Percentiles rank a stretch among this genome's conserved stretches.
phyloP scores from a whole-genome alignment of 208 protist genomes.

The Endotrypanum monterogeii region DNA sequence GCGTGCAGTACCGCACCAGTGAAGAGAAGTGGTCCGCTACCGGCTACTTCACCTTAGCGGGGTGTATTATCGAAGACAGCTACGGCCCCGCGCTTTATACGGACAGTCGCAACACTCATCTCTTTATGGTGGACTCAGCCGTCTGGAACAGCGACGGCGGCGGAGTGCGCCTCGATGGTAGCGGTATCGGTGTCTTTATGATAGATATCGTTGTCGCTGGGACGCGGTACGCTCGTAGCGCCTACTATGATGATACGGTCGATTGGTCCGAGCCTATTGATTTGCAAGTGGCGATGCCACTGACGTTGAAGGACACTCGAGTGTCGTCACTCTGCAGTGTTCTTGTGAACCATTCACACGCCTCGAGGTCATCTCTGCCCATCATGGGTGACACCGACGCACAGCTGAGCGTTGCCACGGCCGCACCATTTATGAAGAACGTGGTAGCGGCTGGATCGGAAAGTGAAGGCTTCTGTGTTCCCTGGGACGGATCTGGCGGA shows the following conservation, averaged over 20 bases:
- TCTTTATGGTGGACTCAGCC: constrained; percentile 37
- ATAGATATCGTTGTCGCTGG: constrained; percentile 32
- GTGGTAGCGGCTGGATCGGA: constrained; percentile 39
- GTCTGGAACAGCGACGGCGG: constrained; percentile 43
- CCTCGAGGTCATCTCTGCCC: not conserved
- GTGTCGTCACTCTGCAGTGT: constrained; percentile 43
- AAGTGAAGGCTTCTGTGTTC: constrained; percentile 49
- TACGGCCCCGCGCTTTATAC: constrained; percentile 40
- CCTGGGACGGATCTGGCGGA: constrained; percentile 17
- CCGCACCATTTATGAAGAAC: constrained; percentile 6
- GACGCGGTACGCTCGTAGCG: constrained; percentile 29
- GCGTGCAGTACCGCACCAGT: not conserved
- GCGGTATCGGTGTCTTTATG: constrained; percentile 26
- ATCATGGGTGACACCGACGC: not conserved
- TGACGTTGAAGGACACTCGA: not conserved
- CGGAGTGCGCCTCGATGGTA: constrained; percentile 36
- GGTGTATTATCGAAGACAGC: constrained; percentile 31
- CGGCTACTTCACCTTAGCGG: constrained; percentile 15
- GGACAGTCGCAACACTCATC: constrained; percentile 9
- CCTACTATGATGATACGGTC: not conserved
- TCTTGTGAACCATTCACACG: constrained; percentile 28
- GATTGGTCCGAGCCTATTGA: not conserved
- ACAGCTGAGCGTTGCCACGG: too few species aligned
- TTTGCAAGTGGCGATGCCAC: not conserved
- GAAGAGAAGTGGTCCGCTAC: not conserved